Percentiles rank a stretch among this genome's conserved stretches.
Conservation (phyloP, 1,284 basidiomycete genomes). For the Apiotrichum gracile region DNA sequence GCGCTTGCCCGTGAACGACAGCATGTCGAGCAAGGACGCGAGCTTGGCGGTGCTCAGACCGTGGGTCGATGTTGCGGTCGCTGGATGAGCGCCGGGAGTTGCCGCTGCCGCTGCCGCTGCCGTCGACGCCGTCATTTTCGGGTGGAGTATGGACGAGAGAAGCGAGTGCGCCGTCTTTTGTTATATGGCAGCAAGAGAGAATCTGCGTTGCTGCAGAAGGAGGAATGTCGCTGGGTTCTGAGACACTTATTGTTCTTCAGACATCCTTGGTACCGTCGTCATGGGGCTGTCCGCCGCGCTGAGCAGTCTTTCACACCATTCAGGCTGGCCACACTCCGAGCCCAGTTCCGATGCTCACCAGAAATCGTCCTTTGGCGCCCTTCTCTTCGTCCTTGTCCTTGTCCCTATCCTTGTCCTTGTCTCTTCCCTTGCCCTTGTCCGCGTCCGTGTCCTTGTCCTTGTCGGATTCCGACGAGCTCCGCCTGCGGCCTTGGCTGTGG, state of each 20-base stretch:
- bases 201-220: not conserved
- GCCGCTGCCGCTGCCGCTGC: not conserved
- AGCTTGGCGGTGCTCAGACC: not conserved
- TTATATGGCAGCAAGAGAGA: not conserved
- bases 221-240: no score
- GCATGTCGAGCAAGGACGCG: not conserved
- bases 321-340: no score
- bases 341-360: not conserved
- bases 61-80: not conserved
- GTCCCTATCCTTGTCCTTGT: no score
- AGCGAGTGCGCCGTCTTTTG: not conserved
- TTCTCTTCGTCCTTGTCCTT: no score
- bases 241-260: no score
- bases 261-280: no score
- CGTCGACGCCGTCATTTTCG: not conserved
- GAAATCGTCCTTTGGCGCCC: not conserved
- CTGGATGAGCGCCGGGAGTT: not conserved
- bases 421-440: not conserved
- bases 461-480: not conserved
- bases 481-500: not conserved
- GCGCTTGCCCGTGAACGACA: constrained; percentile 1
- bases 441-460: not conserved
- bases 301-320: no score
- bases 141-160: not conserved
- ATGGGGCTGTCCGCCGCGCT: no score